phyloP scores from a whole-genome alignment of 257 asterid species.

The Fraxinus pennsylvanica region DNA sequence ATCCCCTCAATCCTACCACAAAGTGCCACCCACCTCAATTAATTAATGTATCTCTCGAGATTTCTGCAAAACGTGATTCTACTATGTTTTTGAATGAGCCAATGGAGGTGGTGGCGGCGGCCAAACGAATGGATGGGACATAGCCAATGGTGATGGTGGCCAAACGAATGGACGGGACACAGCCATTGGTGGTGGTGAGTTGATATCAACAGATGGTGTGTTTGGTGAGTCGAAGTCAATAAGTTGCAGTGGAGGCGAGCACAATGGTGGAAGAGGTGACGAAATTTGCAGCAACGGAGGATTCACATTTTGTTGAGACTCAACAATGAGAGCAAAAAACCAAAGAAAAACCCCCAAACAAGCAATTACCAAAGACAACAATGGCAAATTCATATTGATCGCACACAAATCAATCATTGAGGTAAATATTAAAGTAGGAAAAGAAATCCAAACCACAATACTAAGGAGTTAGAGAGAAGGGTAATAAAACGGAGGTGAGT shows the following conservation, averaged over 20 bases:
- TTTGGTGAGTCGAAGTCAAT: not conserved
- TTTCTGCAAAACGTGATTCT: no score
- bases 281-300: conserved; percentile 23
- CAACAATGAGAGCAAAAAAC: conserved; percentile 38
- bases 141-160: not conserved
- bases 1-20: no score
- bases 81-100: not conserved
- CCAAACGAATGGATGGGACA: conserved; percentile 4
- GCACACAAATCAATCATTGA: conserved; percentile 14
- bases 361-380: conserved; percentile 36
- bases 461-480: no score
- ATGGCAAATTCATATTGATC: conserved; percentile 53
- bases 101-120: conserved; percentile 23
- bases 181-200: conserved; percentile 19
- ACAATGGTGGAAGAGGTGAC: conserved; percentile 15
- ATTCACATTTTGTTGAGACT: conserved; percentile 44
- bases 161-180: conserved; percentile 21
- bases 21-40: no score
- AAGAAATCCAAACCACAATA: no score
- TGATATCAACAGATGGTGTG: conserved; percentile 15
- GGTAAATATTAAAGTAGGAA: conserved; percentile 1
- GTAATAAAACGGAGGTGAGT: no score
- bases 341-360: conserved; percentile 25
- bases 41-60: no score
- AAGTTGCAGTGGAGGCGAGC: conserved; percentile 21